Conservation (phyloP, 495 filamentous ascomycete genomes). For the Penicillium goetzii region DNA sequence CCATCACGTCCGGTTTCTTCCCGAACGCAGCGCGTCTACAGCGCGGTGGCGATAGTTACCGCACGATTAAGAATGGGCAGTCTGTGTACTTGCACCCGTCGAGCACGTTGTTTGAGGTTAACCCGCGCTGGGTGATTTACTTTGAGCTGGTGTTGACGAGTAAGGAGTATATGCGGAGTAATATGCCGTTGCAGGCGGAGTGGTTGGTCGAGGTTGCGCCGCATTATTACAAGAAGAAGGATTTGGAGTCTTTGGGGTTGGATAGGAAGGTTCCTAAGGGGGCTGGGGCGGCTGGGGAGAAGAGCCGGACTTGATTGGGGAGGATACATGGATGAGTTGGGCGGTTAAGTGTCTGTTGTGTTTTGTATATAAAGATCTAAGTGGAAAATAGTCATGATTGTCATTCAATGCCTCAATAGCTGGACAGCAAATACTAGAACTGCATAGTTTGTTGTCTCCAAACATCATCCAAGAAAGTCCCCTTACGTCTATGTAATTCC, state of each 20-base stretch:
- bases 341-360: neutral
- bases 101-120: conserved; percentile 76
- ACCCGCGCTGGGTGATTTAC: conserved; percentile 89
- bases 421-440: too few species aligned
- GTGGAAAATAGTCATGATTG: neutral
- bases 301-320: conserved; percentile 44
- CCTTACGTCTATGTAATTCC: too few species aligned
- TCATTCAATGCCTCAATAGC: neutral
- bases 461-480: too few species aligned
- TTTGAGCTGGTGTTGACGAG: conserved; percentile 91
- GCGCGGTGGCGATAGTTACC: conserved; percentile 83
- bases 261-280: conserved; percentile 80
- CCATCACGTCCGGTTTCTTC: conserved; percentile 92
- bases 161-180: conserved; percentile 91
- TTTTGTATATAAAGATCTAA: neutral
- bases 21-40: conserved; percentile 88
- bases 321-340: neutral
- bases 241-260: conserved; percentile 78
- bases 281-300: conserved; percentile 54
- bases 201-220: conserved; percentile 93
- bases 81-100: conserved; percentile 91
- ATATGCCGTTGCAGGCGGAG: conserved; percentile 80
- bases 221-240: conserved; percentile 93
- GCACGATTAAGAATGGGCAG: conserved; percentile 91
- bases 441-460: too few species aligned